Evolutionary conservation across 2,329 filamentous ascomycete species (phyloP).

Genomic region (Exophiala mesophila): DNA sequence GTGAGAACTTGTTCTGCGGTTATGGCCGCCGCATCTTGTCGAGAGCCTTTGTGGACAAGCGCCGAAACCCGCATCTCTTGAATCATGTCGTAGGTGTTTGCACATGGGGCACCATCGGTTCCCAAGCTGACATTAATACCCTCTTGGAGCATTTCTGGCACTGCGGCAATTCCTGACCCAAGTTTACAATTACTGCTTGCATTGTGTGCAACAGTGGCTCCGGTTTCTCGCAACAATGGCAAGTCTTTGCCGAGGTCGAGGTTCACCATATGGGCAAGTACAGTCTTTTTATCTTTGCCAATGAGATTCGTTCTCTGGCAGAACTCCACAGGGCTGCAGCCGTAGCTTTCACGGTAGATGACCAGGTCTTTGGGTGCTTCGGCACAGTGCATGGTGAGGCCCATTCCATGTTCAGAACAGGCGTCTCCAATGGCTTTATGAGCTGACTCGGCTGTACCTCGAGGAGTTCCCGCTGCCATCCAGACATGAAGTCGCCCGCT

Average conservation of each 20-base stretch:
- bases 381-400: conserved; percentile 46
- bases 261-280: conserved; percentile 51
- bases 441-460: conserved; percentile 38
- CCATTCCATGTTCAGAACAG: conserved; percentile 37
- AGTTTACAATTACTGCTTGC: conserved; percentile 51
- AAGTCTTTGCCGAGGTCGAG: conserved; percentile 42
- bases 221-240: conserved; percentile 35
- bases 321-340: conserved; percentile 39
- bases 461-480: conserved; percentile 45
- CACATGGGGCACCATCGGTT: conserved; percentile 51
- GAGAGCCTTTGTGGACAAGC: conserved; percentile 45
- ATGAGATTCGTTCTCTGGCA: conserved; percentile 35
- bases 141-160: conserved; percentile 41
- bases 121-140: conserved; percentile 47
- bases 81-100: conserved; percentile 49
- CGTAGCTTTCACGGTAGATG: conserved; percentile 28
- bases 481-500: conserved; percentile 45
- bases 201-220: conserved; percentile 48
- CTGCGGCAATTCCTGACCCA: conserved; percentile 46
- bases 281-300: conserved; percentile 32
- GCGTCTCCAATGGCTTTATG: conserved; percentile 41
- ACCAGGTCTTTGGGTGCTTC: conserved; percentile 33
- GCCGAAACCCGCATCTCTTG: conserved; percentile 51
- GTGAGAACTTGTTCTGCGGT: conserved; percentile 45
- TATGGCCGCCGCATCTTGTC: conserved; percentile 40